phyloP scores from a whole-genome alignment of 352 stramenopile genomes.

The Phytophthora cactorum region DNA sequence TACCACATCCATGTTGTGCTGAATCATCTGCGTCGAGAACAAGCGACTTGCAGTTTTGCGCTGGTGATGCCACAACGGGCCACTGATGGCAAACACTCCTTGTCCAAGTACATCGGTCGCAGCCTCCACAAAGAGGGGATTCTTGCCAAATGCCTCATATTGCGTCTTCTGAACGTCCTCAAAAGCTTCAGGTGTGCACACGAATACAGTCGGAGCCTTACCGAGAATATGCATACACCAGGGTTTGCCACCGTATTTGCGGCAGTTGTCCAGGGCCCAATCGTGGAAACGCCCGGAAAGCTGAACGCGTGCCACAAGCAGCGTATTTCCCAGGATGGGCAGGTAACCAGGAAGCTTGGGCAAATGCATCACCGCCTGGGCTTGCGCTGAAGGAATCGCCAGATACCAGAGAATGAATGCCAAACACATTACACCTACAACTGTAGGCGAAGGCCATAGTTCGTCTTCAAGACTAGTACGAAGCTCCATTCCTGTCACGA shows the following conservation, averaged over 20 bases:
- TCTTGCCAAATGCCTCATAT: slow-evolving; percentile 50
- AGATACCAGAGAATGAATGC: slow-evolving; percentile 34
- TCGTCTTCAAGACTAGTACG: background rate
- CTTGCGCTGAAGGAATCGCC: slow-evolving; percentile 26
- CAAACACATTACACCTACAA: slow-evolving; percentile 8
- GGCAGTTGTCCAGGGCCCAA: slow-evolving; percentile 58
- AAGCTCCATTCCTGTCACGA: slow-evolving; percentile 5
- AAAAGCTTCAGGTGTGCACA: slow-evolving; percentile 38
- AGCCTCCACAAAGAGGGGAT: slow-evolving; percentile 33
- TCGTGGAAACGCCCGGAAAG: slow-evolving; percentile 53
- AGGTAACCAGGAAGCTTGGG: slow-evolving; percentile 52
- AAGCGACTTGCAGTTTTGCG: slow-evolving; percentile 43
- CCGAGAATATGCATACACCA: slow-evolving; percentile 60
- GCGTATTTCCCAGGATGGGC: slow-evolving; percentile 56
- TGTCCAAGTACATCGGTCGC: slow-evolving; percentile 41
- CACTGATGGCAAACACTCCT: slow-evolving; percentile 46
- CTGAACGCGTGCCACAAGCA: slow-evolving; percentile 50
- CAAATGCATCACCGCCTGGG: slow-evolving; percentile 32
- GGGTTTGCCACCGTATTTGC: slow-evolving; percentile 44
- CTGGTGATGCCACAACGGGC: slow-evolving; percentile 41
- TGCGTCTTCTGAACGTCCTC: slow-evolving; percentile 52
- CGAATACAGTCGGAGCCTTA: slow-evolving; percentile 34
- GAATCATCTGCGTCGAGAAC: slow-evolving; percentile 34
- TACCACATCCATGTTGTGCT: slow-evolving; percentile 30
- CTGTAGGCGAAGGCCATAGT: slow-evolving; percentile 7